These are phyloP conservation scores for Aspergillus leporis DNA, from an alignment of 495 filamentous ascomycete species.

Conservation along the genomic window DNA sequence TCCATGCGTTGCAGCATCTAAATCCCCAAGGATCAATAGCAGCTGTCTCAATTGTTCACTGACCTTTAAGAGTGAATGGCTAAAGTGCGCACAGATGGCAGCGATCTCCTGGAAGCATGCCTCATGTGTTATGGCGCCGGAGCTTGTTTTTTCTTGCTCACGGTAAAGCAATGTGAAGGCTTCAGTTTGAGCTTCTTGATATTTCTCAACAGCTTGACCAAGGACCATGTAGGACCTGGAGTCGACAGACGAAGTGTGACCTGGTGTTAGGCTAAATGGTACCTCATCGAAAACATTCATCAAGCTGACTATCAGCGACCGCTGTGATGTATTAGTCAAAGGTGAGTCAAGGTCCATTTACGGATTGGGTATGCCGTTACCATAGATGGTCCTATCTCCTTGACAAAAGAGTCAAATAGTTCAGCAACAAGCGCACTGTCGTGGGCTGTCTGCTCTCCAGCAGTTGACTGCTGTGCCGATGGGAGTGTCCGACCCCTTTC, in stretches of 20 bases:
- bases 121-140: slow-evolving; percentile 65
- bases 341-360: neutral
- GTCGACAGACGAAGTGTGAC: slow-evolving; percentile 69
- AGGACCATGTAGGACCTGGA: slow-evolving; percentile 75
- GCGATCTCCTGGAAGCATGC: slow-evolving; percentile 96
- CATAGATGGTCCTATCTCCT: slow-evolving; percentile 87
- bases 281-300: slow-evolving; percentile 84
- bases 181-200: slow-evolving; percentile 67
- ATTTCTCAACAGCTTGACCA: slow-evolving; percentile 73
- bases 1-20: slow-evolving; percentile 67
- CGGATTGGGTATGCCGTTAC: slow-evolving; percentile 33
- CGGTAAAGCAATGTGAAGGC: slow-evolving; percentile 78
- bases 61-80: slow-evolving; percentile 82
- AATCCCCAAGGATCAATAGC: slow-evolving; percentile 78
- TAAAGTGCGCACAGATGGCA: slow-evolving; percentile 92
- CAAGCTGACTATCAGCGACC: slow-evolving; percentile 86
- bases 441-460: slow-evolving; percentile 14
- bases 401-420: slow-evolving; percentile 86
- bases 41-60: slow-evolving; percentile 84
- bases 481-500: slow-evolving; percentile 49
- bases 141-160: slow-evolving; percentile 64
- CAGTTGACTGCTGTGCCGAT: slow-evolving; percentile 15
- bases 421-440: slow-evolving; percentile 54
- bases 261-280: slow-evolving; percentile 67
- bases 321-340: slow-evolving; percentile 45